phyloP scores from a whole-genome alignment of 2,329 filamentous ascomycete genomes.

The Sporothrix brasiliensis region DNA sequence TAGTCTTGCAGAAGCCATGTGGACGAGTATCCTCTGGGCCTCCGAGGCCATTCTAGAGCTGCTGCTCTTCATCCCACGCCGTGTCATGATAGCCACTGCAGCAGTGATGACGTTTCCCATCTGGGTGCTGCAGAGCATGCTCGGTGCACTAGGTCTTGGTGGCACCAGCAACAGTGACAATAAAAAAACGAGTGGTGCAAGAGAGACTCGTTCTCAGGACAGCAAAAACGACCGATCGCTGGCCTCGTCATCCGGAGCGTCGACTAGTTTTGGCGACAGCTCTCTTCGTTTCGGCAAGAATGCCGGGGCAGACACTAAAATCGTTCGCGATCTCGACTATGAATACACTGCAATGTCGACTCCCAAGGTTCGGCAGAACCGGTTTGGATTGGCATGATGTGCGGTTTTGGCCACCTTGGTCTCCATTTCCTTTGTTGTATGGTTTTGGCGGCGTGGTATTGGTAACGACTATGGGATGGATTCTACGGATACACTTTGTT shows the following conservation, averaged over 20 bases:
- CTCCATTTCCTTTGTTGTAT: background rate
- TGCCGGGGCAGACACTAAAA: background rate
- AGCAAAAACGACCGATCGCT: background rate
- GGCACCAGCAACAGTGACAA: background rate
- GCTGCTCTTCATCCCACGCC: constrained; percentile 33
- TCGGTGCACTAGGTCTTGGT: background rate
- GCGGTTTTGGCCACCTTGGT: background rate
- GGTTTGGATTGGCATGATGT: background rate
- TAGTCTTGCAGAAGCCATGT: constrained; percentile 41
- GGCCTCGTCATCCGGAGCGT: background rate
- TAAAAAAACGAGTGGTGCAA: background rate
- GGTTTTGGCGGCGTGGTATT: background rate
- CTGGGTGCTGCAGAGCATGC: background rate
- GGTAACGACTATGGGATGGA: background rate
- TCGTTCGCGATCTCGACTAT: background rate
- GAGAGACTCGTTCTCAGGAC: background rate
- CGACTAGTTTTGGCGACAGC: background rate
- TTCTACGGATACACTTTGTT: background rate
- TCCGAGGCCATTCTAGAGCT: background rate
- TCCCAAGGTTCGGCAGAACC: constrained; percentile 6
- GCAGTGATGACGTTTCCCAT: constrained; percentile 13
- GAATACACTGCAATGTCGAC: constrained; percentile 5
- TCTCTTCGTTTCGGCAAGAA: background rate
- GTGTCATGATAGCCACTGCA: background rate
- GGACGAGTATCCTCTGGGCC: constrained; percentile 34